Evolutionary conservation across 768 basidiomycete species (phyloP), one percentile per base, ranked within the genome.

Genomic region (Astraeus odoratus): DNA sequence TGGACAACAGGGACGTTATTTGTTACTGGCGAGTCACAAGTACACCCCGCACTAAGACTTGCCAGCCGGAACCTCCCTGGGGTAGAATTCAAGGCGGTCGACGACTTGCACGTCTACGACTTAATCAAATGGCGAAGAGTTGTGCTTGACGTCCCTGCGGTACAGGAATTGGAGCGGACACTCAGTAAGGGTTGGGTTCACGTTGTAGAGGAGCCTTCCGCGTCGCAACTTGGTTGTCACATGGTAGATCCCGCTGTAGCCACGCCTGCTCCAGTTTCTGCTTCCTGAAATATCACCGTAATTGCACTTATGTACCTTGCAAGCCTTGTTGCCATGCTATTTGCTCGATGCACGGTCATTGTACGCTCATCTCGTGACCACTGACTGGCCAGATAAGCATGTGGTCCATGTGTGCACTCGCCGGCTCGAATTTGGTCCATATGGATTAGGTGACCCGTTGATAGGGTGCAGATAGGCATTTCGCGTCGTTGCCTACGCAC

Each of bases 41-140:
- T 82, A 23, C 76, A 82, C 12, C 59, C 65, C 16, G 76, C 72
- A 15, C 60, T 96, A 46, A 67, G 69, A 45, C 71, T 81, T 29
- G 78, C 83, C 4, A 77, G 81, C 41, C 66, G 73, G 29, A 94
- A 94, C 64, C 68, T 98, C 19, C 75, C 75, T n/a, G 72, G 74
- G 39, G 74, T 88, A 20, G 77, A 81, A 37, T 67, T 85, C 37
- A 71, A 72, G 30, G 78, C 77, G 2, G 80, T 79, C 15, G 68
- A 79, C 30, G 76, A 89, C 38, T 67, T 90, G 44, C 79, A 73
- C 18, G 82, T 95, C 13, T 94, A 89, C 65, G 86, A 95, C 57
- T 60, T 89, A 33, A 65, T 97, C 57, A 86, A 80, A 64, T 90
- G 90, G 80, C 79, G 81, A 47, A 79, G 86, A 55, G 65, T 93